Evolutionary conservation across 768 basidiomycete species (phyloP).

Genomic region (Lanmaoa pseudosensibilis): DNA sequence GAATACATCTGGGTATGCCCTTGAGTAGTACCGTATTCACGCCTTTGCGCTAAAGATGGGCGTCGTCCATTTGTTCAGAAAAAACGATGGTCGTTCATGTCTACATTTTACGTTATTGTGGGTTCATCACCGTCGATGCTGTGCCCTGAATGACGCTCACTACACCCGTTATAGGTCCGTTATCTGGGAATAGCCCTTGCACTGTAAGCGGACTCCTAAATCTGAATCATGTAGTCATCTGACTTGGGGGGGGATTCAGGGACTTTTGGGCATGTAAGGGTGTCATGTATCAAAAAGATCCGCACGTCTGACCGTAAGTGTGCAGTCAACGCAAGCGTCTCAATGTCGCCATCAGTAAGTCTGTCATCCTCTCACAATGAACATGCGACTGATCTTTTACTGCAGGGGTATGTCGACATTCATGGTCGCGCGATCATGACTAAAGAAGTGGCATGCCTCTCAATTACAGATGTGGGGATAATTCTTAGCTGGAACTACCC

Average conservation of each 20-base stretch:
- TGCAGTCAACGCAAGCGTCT: slow-evolving; percentile 20
- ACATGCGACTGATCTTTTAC: not conserved
- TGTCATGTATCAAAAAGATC: not conserved
- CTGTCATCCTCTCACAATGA: not conserved
- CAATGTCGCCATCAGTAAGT: slow-evolving; percentile 16
- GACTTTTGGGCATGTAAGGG: slow-evolving; percentile 17
- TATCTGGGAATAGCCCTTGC: slow-evolving; percentile 20
- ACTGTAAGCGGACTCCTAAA: slow-evolving; percentile 6
- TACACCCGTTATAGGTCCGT: slow-evolving; percentile 5
- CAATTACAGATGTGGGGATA: slow-evolving; percentile 11
- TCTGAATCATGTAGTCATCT: not conserved
- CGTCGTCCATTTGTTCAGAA: not conserved
- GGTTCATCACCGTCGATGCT: not conserved
- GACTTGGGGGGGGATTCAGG: not conserved
- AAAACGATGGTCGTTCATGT: slow-evolving; percentile 14
- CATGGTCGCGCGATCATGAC: not conserved
- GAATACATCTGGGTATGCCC: slow-evolving; percentile 22
- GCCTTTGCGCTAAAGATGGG: not conserved
- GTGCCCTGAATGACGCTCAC: not conserved
- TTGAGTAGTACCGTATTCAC: not conserved
- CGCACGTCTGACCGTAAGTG: not conserved
- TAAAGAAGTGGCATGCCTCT: not conserved
- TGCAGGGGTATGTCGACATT: slow-evolving; percentile 10
- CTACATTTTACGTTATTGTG: slow-evolving; percentile 19
- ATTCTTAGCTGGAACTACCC: not conserved